These are phyloP conservation scores for Fusarium palustre DNA, from an alignment of 2,329 filamentous ascomycete species.

Conservation along the genomic window DNA sequence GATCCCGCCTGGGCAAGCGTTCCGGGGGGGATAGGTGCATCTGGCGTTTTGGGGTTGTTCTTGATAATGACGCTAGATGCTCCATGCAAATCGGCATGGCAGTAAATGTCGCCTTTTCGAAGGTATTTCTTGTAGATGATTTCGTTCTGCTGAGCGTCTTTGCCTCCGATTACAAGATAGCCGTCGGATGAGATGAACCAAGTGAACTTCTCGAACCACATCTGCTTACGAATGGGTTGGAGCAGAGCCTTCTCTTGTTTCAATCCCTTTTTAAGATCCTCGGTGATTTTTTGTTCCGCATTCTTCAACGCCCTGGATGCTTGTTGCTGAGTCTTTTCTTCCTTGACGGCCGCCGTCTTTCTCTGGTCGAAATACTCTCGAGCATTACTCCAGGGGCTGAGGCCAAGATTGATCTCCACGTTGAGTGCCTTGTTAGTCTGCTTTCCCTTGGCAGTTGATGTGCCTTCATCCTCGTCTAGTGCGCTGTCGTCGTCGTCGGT, in stretches of 20 bases:
- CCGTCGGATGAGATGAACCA: constrained; percentile 97
- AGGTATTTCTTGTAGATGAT: constrained; percentile 89
- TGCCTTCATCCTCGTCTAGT: constrained; percentile 52
- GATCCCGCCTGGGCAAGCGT: constrained; percentile 92
- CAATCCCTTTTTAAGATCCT: constrained; percentile 86
- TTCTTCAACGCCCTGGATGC: constrained; percentile 87
- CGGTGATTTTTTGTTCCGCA: constrained; percentile 86
- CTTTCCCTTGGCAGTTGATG: constrained; percentile 54
- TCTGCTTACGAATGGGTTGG: constrained; percentile 81
- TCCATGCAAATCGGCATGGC: constrained; percentile 88
- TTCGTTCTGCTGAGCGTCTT: constrained; percentile 90
- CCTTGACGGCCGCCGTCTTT: constrained; percentile 84
- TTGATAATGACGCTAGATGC: constrained; percentile 90
- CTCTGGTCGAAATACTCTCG: constrained; percentile 92
- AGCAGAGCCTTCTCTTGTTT: constrained; percentile 93
- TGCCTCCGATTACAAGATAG: constrained; percentile 89
- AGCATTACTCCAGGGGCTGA: constrained; percentile 90
- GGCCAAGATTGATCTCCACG: constrained; percentile 85
- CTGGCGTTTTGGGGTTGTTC: constrained; percentile 80
- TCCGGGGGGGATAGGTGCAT: constrained; percentile 90
- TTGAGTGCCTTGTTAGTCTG: constrained; percentile 67
- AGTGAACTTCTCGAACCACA: constrained; percentile 98
- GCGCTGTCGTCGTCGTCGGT: constrained; percentile 74
- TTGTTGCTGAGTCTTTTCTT: constrained; percentile 86
- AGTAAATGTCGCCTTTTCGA: constrained; percentile 89